Base-by-base conservation (phyloP, 2,329 filamentous ascomycete species). In the Macrophomina phaseolina region DNA sequence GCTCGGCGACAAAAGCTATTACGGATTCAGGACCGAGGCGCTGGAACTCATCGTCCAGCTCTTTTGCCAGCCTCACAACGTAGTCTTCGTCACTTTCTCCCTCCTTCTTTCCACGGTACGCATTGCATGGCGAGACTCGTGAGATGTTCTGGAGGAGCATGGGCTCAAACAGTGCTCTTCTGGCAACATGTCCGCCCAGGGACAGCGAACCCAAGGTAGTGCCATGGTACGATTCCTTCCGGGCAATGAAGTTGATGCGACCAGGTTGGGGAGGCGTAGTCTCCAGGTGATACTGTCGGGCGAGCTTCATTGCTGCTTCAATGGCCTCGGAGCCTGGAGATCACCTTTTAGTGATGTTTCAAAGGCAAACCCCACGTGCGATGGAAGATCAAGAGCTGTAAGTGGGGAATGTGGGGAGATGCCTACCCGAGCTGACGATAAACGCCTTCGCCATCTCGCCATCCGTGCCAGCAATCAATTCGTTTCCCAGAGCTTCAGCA, bases 1-100 rank as follows among this genome's bases (percentile, higher is more conserved):
- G 89, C 76, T 94, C 91, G 1, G 89, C 88, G 30, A 93, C 83
- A 72, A 94, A 92, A 0, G 89, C 90, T 64, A 87, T 90, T 0
- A 93, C 89, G 0, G 82, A 90, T 0, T 87, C 82, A 0, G 90
- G 85, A 0, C 90, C 91, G 0, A 91, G 74, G 1, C 83, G 78
- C 67, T 84, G 81, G 69, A 94, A 92, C 69, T 91, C 88, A 1
- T 78, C 81, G 7, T 92, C 90, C 1, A 94, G 80, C 73, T 93
- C 90, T 3, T 83, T 75, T 0, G 86, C 86, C 9, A 92, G 81
- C 18, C 88, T 81, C 1, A 76, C 73, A 0, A 91, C 86, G 67
- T 92, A 93, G 0, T 84, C 80, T 1, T 81, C 80, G 36, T 87
- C 84, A 0, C 82, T 84, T 70, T 92, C 89, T 0, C 73, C 77